Conservation (phyloP, 1,139 yeast species). For the Chernovozyma sophiae-reginae region DNA sequence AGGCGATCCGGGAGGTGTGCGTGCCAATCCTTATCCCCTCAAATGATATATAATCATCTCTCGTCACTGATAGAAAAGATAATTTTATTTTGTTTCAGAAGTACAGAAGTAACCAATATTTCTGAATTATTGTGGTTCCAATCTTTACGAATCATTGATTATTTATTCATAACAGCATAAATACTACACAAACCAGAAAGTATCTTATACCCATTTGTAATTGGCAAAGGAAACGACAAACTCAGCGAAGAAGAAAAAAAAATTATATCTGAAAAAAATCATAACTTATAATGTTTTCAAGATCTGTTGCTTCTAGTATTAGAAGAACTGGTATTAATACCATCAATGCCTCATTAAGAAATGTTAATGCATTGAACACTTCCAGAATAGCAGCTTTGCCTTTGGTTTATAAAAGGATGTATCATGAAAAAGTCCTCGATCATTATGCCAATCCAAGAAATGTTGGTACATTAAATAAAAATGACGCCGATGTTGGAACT, state of each 20-base stretch:
- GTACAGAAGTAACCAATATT: too few relatives aligned
- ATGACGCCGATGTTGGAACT: slow-evolving; percentile 80
- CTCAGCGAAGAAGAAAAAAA: too few relatives aligned
- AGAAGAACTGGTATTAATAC: slow-evolving; percentile 12
- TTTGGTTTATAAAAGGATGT: slow-evolving; percentile 26
- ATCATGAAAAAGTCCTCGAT: slow-evolving; percentile 80
- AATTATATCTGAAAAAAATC: too few relatives aligned
- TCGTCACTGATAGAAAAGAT: slow-evolving; percentile 2
- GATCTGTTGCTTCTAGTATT: slow-evolving; percentile 15
- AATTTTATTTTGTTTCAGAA: neutral
- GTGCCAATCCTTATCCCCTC: slow-evolving; percentile 3
- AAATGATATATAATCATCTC: neutral
- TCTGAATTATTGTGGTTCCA: too few relatives aligned
- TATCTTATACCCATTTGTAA: too few relatives aligned
- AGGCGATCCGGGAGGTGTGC: slow-evolving; percentile 5
- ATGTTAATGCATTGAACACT: neutral
- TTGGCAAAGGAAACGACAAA: too few relatives aligned
- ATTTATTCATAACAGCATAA: too few relatives aligned
- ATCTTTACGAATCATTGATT: too few relatives aligned
- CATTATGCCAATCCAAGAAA: slow-evolving; percentile 96
- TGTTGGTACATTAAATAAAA: slow-evolving; percentile 88
- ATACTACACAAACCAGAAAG: too few relatives aligned
- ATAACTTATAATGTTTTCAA: slow-evolving; percentile 21
- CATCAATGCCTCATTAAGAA: neutral
- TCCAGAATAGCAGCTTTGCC: slow-evolving; percentile 4